A percentile compares a stretch with the other conserved stretches of the same genome.
Conservation (phyloP, 768 basidiomycete species). For the Lentinula aciculospora region DNA sequence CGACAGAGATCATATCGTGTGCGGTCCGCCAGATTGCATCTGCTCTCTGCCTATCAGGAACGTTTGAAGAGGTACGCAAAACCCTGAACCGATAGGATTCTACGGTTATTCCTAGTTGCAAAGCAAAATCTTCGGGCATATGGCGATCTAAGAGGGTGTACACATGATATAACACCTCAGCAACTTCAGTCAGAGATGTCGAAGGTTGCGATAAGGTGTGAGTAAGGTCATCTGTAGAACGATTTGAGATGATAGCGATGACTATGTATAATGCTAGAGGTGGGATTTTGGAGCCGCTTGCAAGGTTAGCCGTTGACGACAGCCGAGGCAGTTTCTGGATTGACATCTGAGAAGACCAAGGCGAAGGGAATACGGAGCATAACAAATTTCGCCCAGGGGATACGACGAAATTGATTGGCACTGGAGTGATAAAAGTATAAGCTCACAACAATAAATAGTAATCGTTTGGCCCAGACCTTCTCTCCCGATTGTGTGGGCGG, state of each 20-base stretch:
- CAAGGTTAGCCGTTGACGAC: slow-evolving; percentile 2
- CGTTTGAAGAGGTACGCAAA: slow-evolving; percentile 8
- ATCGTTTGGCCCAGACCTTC: slow-evolving; percentile 24
- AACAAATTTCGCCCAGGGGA: slow-evolving; percentile 60
- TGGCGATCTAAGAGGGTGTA: slow-evolving; percentile 40
- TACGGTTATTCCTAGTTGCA: slow-evolving; percentile 21
- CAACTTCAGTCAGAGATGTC: slow-evolving; percentile 33
- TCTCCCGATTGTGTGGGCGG: slow-evolving; percentile 35
- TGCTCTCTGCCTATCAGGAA: slow-evolving; percentile 33
- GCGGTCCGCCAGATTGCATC: slow-evolving; percentile 52
- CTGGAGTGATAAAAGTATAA: slow-evolving; percentile 32
- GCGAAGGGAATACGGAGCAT: slow-evolving; percentile 45
- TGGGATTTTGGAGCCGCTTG: slow-evolving; percentile 9
- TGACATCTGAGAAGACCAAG: slow-evolving; percentile 30
- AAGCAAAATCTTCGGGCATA: slow-evolving; percentile 31
- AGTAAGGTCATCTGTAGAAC: slow-evolving; percentile 53
- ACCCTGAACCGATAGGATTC: slow-evolving; percentile 18
- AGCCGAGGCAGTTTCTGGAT: slow-evolving; percentile 40
- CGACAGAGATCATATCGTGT: slow-evolving; percentile 62
- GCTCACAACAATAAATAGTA: neutral
- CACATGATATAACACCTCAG: slow-evolving; percentile 40
- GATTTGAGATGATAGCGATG: slow-evolving; percentile 43
- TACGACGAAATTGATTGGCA: slow-evolving; percentile 45
- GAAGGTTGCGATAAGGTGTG: slow-evolving; percentile 45
- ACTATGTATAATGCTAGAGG: slow-evolving; percentile 23